These are phyloP conservation scores for Cyberlindnera nakhonratchasimensis DNA, from an alignment of 805 yeast genomes.

Conservation along the genomic window DNA sequence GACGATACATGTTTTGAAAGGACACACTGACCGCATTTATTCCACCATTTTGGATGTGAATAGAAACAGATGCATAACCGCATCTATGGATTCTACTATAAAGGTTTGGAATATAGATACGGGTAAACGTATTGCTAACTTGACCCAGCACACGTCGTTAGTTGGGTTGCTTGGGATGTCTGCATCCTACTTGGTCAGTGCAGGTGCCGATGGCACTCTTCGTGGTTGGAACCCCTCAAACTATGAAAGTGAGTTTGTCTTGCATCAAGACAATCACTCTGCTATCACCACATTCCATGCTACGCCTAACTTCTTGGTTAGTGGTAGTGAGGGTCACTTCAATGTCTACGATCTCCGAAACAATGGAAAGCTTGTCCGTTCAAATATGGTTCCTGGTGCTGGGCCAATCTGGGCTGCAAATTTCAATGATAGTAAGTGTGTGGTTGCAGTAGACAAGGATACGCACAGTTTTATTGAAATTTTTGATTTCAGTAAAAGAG, in stretches of 20 bases:
- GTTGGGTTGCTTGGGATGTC: constrained; percentile 85
- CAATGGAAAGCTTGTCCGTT: constrained; percentile 62
- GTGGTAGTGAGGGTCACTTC: constrained; percentile 86
- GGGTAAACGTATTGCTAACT: constrained; percentile 63
- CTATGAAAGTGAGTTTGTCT: constrained; percentile 59
- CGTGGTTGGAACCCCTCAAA: constrained; percentile 90
- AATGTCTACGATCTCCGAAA: constrained; percentile 83
- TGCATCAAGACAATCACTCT: constrained; percentile 72
- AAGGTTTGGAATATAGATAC: constrained; percentile 85
- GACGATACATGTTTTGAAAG: constrained; percentile 70
- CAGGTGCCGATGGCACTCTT: constrained; percentile 92
- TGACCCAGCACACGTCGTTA: constrained; percentile 85
- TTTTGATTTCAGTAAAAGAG: constrained; percentile 60
- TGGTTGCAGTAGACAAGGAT: constrained; percentile 83
- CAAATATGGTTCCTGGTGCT: constrained; percentile 68
- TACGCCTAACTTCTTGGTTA: constrained; percentile 75
- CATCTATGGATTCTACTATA: constrained; percentile 86
- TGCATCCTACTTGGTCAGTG: constrained; percentile 76
- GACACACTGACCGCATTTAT: constrained; percentile 86
- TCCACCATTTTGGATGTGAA: constrained; percentile 79
- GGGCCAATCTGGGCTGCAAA: constrained; percentile 95
- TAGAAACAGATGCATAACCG: constrained; percentile 80
- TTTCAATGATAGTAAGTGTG: constrained; percentile 78
- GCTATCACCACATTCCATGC: constrained; percentile 95
- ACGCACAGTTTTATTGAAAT: constrained; percentile 77